These are phyloP conservation scores for Penicillium bovifimosum DNA, from an alignment of 495 filamentous ascomycete genomes.

Conservation along the genomic window DNA sequence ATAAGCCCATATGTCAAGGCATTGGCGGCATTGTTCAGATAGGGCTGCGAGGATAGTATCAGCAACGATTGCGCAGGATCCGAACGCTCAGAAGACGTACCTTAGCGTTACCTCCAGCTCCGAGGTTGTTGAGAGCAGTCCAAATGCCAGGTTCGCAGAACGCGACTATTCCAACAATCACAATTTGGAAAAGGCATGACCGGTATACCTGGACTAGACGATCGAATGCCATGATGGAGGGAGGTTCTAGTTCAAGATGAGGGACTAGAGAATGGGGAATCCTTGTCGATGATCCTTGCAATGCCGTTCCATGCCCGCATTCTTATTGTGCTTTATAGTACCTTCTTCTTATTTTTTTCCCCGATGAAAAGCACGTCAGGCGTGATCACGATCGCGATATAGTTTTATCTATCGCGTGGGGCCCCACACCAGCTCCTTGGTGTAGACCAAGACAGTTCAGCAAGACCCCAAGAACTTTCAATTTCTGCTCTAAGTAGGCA, in stretches of 20 bases:
- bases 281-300: neutral
- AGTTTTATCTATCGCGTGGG: neutral
- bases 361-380: slow-evolving; percentile 14
- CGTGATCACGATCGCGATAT: slow-evolving; percentile 14
- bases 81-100: neutral
- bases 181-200: slow-evolving; percentile 50
- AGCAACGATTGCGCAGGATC: neutral
- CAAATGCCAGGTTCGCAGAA: slow-evolving; percentile 57
- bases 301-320: neutral
- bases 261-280: neutral
- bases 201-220: slow-evolving; percentile 38
- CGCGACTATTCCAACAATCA: slow-evolving; percentile 49
- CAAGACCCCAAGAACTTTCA: neutral
- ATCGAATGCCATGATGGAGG: slow-evolving; percentile 8
- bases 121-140: slow-evolving; percentile 54
- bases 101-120: slow-evolving; percentile 52
- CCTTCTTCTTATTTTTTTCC: neutral
- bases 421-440: neutral
- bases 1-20: slow-evolving; percentile 53
- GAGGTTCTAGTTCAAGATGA: too few relatives aligned
- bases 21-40: slow-evolving; percentile 54
- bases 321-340: neutral
- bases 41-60: slow-evolving; percentile 28
- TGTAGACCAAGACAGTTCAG: neutral
- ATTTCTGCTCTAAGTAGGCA: neutral